phyloP scores from a whole-genome alignment of 2,329 filamentous ascomycete genomes.

The Epichloe coenophiala region DNA sequence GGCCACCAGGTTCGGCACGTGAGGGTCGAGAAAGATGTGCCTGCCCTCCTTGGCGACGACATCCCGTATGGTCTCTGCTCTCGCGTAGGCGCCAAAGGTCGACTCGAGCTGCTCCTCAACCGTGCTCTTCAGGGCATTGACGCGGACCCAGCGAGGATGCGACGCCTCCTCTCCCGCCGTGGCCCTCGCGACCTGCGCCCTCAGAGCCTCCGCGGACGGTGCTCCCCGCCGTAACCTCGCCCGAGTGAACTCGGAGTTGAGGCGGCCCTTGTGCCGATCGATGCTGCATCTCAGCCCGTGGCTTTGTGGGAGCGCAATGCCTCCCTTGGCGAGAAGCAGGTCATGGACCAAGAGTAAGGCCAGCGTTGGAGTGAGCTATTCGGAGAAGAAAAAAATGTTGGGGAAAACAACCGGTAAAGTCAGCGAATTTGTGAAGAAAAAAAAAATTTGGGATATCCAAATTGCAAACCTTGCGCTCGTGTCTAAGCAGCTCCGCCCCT shows the following conservation, averaged over 20 bases:
- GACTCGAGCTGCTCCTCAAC: constrained; percentile 58
- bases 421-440: background rate
- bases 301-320: constrained; percentile 65
- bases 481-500: constrained; percentile 56
- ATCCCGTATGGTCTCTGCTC: constrained; percentile 40
- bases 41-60: constrained; percentile 35
- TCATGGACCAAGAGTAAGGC: constrained; percentile 79
- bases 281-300: constrained; percentile 68
- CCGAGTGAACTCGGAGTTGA: constrained; percentile 72
- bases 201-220: constrained; percentile 53
- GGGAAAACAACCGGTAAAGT: background rate
- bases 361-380: constrained; percentile 64
- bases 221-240: constrained; percentile 60
- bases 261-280: constrained; percentile 66
- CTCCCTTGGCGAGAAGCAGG: constrained; percentile 64
- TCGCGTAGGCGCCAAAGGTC: constrained; percentile 54
- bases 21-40: constrained; percentile 56
- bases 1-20: constrained; percentile 75
- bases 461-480: constrained; percentile 67
- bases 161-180: constrained; percentile 35
- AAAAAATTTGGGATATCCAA: background rate
- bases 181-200: constrained; percentile 38
- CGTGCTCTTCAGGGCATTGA: constrained; percentile 66
- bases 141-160: constrained; percentile 82
- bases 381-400: too few species aligned